Conservation (phyloP, 2,329 filamentous ascomycete species). For the Cercospora brassicicola region DNA sequence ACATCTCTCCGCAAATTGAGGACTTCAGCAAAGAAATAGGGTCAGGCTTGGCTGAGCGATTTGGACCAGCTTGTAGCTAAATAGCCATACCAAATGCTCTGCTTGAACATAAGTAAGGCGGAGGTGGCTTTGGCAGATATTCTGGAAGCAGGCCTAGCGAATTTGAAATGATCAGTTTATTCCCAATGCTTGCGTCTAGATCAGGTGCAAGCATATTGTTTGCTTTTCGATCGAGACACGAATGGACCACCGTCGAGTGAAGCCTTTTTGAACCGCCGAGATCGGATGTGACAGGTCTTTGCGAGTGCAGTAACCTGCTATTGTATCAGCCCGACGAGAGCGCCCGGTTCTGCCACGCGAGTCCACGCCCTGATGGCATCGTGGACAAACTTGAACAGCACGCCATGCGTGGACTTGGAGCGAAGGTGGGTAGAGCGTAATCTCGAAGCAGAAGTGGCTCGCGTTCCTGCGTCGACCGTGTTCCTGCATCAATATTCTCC, state of each 20-base stretch:
- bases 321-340: neutral
- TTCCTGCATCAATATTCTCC: constrained; percentile 6
- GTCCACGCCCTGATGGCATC: neutral
- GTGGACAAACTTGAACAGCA: neutral
- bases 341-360: neutral
- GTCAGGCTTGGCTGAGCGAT: too few relatives aligned
- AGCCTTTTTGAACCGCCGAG: neutral
- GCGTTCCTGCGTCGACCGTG: neutral
- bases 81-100: too few relatives aligned
- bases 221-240: too few relatives aligned
- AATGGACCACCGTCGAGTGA: neutral
- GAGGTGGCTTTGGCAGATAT: too few relatives aligned
- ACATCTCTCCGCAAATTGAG: too few relatives aligned
- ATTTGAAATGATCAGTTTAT: too few relatives aligned
- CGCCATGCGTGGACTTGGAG: neutral
- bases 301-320: neutral
- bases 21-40: too few relatives aligned
- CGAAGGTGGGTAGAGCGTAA: neutral
- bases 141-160: too few relatives aligned
- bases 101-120: too few relatives aligned
- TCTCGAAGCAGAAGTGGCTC: neutral
- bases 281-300: neutral
- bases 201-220: too few relatives aligned
- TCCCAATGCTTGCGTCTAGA: too few relatives aligned
- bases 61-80: too few relatives aligned